These are phyloP conservation scores for Testicularia cyperi DNA, from an alignment of 1,284 basidiomycete genomes.

Conservation along the genomic window DNA sequence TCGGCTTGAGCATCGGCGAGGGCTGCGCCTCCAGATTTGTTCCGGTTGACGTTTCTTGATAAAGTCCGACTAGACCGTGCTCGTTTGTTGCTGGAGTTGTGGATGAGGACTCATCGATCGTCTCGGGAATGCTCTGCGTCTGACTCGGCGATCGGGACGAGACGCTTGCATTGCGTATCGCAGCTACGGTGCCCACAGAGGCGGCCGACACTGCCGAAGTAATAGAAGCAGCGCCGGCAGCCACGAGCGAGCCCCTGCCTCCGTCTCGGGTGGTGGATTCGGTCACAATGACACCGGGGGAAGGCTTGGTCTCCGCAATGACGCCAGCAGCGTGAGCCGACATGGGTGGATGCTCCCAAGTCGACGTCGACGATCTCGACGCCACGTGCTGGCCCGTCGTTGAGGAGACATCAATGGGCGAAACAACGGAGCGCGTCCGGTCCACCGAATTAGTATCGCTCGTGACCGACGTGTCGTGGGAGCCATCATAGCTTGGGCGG, in stretches of 20 bases:
- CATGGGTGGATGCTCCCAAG: constrained; percentile 12
- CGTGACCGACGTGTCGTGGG: constrained; percentile 21
- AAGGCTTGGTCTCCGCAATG: constrained; percentile 8
- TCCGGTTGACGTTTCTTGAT: no score
- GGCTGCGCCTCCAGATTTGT: not conserved
- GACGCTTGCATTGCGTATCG: constrained; percentile 10
- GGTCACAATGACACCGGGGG: constrained; percentile 14
- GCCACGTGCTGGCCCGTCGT: constrained; percentile 3
- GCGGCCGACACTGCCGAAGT: not conserved
- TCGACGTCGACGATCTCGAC: constrained; percentile 22
- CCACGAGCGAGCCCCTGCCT: constrained; percentile 9
- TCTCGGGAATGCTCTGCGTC: constrained; percentile 8
- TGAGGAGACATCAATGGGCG: constrained; percentile 14
- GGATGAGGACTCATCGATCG: not conserved
- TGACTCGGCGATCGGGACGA: constrained; percentile 23
- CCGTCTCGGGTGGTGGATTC: constrained; percentile 1
- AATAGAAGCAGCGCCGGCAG: constrained; percentile 1
- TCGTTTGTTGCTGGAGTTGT: no score
- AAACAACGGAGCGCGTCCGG: constrained; percentile 13
- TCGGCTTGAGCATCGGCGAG: not conserved
- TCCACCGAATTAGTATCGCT: constrained; percentile 30
- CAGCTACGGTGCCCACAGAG: constrained; percentile 2
- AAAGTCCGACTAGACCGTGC: no score
- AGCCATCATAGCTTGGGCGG: constrained; percentile 22
- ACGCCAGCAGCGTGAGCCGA: constrained; percentile 14